Evolutionary conservation across 1,284 basidiomycete genomes (phyloP).

Genomic region (Ceratobasidium sp.): DNA sequence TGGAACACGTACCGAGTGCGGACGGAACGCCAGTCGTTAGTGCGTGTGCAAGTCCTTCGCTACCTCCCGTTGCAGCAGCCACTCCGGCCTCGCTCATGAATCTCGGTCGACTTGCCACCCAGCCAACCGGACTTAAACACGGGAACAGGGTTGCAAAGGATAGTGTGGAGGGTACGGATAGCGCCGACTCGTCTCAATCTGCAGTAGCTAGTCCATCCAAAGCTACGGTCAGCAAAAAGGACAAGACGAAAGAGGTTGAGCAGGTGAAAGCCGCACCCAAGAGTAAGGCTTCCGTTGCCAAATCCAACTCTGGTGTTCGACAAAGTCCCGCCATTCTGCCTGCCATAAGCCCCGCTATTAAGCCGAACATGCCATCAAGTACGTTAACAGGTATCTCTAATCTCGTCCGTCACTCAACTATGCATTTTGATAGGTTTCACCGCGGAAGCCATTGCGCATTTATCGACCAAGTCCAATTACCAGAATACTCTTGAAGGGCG

Average conservation of each 20-base stretch:
- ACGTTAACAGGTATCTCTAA: constrained; percentile 23
- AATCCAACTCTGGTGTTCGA: constrained; percentile 4
- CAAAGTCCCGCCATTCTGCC: constrained; percentile 36
- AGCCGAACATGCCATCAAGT: constrained; percentile 70
- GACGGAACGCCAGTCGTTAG: constrained; percentile 38
- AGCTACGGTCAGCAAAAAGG: constrained; percentile 43
- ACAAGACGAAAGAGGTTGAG: constrained; percentile 44
- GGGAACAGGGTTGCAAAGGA: not conserved
- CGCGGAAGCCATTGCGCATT: constrained; percentile 43
- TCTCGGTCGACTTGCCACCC: constrained; percentile 62
- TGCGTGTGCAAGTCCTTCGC: constrained; percentile 46
- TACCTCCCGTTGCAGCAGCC: constrained; percentile 80
- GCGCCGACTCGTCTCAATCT: constrained; percentile 21
- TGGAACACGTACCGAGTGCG: constrained; percentile 14
- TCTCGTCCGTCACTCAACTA: not conserved
- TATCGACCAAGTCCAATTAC: constrained; percentile 44
- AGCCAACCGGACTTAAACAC: constrained; percentile 54
- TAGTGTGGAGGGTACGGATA: constrained; percentile 42
- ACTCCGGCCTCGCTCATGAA: constrained; percentile 90
- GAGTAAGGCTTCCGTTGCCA: constrained; percentile 33
- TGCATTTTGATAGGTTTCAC: constrained; percentile 38
- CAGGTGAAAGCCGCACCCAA: constrained; percentile 22
- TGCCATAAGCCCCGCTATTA: constrained; percentile 58
- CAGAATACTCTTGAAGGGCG: constrained; percentile 43
- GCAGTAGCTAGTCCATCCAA: not conserved